Base-by-base conservation (phyloP, 1,139 yeast species). In the Magnusiomyces tetraspermus region DNA sequence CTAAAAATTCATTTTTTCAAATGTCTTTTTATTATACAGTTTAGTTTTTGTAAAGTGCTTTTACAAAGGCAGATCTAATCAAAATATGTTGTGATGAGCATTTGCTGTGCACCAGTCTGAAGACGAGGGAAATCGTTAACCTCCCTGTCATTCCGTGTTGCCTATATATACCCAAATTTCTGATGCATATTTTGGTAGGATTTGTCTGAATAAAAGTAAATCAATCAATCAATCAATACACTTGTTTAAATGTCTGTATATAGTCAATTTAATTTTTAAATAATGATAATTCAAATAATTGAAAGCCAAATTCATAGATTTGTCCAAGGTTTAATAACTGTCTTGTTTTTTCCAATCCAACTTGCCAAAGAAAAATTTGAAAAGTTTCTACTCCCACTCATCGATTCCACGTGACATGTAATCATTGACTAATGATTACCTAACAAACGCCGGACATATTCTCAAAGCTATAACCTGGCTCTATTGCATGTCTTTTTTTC, bases 121-220 rank as follows among this genome's bases (percentile, higher is more conserved):
- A 42, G 19, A 15, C 28, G 23, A 24, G 26, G n/a, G 8, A 8
- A 8, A 8, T 42, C 40, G 31, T 42, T 48, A 30, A 28, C 38
- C 31, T 24, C 23, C 19, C 40, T 22, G 30, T 42, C 15, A 23
- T n/a, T n/a, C 21, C 46, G 38, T 47, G 51, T 48, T 30, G 51
- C 23, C 46, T 48, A 49, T 17, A 6, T 46, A 49, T 49, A 49
- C 47, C 49, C 47, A 49, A 42, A 50, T 50, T 38, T 50, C 51
- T 42, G 51, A 42, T 33, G 11, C 23, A 3, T 49, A 15, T 30
- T 2, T 13, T 30, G 8, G 13, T 13, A 30, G 13, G 13, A 30
- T 8, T 8, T 8, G 13, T 13, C 33, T 30, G 33, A 13, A 13
- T 30, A 13, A 30, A 30, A 8, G 33, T 8, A 30, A 30, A 30